Conservation (phyloP, 2,329 filamentous ascomycete species). For the Colletotrichum lini region DNA sequence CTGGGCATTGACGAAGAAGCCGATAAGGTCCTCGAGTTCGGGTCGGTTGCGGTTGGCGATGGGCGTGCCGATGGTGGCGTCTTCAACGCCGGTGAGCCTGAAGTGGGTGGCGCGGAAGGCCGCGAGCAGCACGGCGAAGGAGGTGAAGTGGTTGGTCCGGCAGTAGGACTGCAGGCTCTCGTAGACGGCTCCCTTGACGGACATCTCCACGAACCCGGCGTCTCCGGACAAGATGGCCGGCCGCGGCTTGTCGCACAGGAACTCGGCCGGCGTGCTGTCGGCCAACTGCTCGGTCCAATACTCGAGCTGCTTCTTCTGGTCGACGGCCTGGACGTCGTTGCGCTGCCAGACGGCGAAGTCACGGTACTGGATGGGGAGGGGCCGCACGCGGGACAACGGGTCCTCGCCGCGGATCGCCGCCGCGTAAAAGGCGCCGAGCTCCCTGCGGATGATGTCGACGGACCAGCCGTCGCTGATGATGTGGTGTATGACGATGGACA, state of each 20-base stretch:
- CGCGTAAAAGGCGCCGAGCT: constrained; percentile 45
- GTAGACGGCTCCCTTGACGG: constrained; percentile 27
- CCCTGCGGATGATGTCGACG: constrained; percentile 44
- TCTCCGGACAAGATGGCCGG: constrained; percentile 26
- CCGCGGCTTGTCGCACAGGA: constrained; percentile 28
- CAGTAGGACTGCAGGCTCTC: constrained; percentile 37
- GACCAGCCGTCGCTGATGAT: constrained; percentile 51
- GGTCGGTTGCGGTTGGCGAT: constrained; percentile 23
- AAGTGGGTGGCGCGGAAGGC: constrained; percentile 48
- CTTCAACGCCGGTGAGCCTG: constrained; percentile 46
- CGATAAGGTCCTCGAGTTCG: constrained; percentile 39
- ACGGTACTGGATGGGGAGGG: constrained; percentile 47
- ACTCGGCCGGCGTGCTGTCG: constrained; percentile 30
- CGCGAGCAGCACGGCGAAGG: constrained; percentile 45
- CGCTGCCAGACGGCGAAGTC: constrained; percentile 47
- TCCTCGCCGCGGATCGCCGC: constrained; percentile 40
- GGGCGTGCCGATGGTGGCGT: constrained; percentile 44
- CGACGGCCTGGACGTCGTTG: constrained; percentile 31
- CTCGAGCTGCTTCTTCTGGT: constrained; percentile 43
- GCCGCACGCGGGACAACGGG: constrained; percentile 31
- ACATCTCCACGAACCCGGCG: constrained; percentile 19
- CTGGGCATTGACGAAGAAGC: constrained; percentile 48
- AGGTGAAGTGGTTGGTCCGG: constrained; percentile 16
- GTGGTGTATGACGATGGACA: constrained; percentile 50
- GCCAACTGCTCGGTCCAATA: constrained; percentile 46